Conservation (phyloP, 208 protist species). For the Herpetomonas samuelpessoai region DNA sequence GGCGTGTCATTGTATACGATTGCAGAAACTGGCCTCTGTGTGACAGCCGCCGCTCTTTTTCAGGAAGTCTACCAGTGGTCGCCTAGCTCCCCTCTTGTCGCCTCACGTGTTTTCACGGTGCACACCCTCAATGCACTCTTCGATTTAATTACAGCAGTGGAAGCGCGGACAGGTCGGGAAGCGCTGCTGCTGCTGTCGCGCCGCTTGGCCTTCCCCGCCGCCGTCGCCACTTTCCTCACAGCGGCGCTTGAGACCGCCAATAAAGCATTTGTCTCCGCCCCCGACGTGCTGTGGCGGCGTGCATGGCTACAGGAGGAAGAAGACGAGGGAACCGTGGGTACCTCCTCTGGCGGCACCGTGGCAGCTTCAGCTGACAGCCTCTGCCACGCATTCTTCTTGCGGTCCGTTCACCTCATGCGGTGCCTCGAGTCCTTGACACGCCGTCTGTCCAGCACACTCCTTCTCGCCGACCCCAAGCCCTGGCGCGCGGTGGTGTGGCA, state of each 20-base stretch:
- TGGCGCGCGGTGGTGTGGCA: constrained; percentile 14
- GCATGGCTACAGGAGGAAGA: constrained; percentile 26
- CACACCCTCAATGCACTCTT: constrained; percentile 33
- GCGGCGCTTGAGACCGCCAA: constrained; percentile 19
- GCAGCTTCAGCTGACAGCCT: too few species aligned
- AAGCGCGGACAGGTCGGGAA: constrained; percentile 13
- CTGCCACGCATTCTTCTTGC: constrained; percentile 10
- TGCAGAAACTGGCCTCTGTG: constrained; percentile 13
- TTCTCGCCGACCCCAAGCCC: constrained; percentile 8
- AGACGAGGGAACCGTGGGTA: too few species aligned
- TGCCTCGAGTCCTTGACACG: constrained; percentile 54
- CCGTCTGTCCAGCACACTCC: constrained; percentile 34
- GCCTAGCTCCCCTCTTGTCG: constrained; percentile 18
- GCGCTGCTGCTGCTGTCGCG: constrained; percentile 18
- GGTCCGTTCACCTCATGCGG: constrained; percentile 40
- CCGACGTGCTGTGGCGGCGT: constrained; percentile 44
- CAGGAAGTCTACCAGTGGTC: constrained; percentile 48
- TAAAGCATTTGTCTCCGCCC: constrained; percentile 27
- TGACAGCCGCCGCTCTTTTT: constrained; percentile 39
- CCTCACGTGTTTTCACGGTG: constrained; percentile 3
- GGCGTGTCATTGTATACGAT: constrained; percentile 1
- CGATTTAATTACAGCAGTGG: constrained; percentile 23
- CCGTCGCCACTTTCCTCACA: constrained; percentile 22
- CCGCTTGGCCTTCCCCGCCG: constrained; percentile 21
- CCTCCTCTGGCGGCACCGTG: too few species aligned